Base-by-base conservation (phyloP, 768 basidiomycete genomes). In the Naganishia vaughanmartiniae region DNA sequence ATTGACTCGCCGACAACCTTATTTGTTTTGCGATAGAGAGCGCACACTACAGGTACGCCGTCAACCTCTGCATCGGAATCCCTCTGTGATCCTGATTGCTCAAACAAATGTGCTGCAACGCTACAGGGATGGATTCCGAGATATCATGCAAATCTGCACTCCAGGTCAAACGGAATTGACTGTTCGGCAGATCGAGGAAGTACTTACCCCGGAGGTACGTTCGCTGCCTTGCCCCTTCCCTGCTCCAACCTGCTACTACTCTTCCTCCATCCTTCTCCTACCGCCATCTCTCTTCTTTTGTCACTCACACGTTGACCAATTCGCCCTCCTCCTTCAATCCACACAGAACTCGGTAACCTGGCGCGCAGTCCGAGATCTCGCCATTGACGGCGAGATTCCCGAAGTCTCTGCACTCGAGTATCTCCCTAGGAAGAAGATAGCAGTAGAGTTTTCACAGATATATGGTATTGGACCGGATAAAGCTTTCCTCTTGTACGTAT, bases 341-440 rank as follows among this genome's bases (percentile, higher is more conserved):
- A 12, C 28, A 15, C 24, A 80, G 77, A 78, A 80, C 70, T 74
- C 76, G 7, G 75, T 79, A 12, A 69, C 75, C 2, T 80, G 79
- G 78, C 66, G 76, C 46, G 33, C 76, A 36, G 76, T 80, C 42
- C 39, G 66, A 17, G 66, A 77, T 19, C 60, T 79, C 28, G 63
- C 77, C 28, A 66, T 72, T n/a, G 53, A 48, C 30, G 79, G 77
- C 5, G 69, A 76, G 12, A 70, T 74, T 5, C 70, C 75, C 24
- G 73, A 75, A 54, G 42, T 80, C 9, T 74, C 74, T 30, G 54
- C 31, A 6, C 54, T 78, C 4, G 66, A 67, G 21, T 73, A 74
- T 2, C 6, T 5, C 12, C 42, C 42, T 15, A 70, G 71, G 26
- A 67, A 69, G 57, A 34, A 66, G 60, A 72, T 75, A 0, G 73